phyloP scores from a whole-genome alignment of 805 yeast genomes.

The Dipodascus albidus region DNA sequence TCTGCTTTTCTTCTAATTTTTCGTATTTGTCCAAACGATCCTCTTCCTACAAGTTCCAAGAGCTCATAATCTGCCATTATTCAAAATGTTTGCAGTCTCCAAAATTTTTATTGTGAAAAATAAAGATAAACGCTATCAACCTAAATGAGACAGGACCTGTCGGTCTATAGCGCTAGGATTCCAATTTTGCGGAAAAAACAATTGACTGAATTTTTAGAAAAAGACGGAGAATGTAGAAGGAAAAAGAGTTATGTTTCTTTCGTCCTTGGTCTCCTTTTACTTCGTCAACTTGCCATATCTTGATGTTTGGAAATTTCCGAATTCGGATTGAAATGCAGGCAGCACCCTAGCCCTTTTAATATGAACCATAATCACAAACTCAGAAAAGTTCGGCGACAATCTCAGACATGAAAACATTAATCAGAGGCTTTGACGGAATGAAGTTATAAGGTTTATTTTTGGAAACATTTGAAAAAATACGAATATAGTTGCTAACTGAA shows the following conservation, averaged over 20 bases:
- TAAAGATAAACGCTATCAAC: too few species aligned
- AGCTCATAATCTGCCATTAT: conserved; percentile 35
- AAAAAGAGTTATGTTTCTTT: not conserved
- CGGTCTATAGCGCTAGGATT: not conserved
- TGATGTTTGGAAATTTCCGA: not conserved
- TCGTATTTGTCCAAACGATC: conserved; percentile 89
- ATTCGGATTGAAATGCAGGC: not conserved
- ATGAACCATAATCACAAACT: not conserved
- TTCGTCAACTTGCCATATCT: not conserved
- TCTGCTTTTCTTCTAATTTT: conserved; percentile 57
- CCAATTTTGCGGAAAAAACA: not conserved
- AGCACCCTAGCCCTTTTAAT: not conserved
- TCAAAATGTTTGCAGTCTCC: not conserved
- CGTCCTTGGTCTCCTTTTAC: too few species aligned
- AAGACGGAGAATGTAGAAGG: not conserved
- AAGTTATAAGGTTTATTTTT: too few species aligned
- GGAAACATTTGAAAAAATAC: too few species aligned
- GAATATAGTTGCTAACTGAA: too few species aligned
- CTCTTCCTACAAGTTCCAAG: conserved; percentile 84
- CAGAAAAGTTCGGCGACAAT: too few species aligned
- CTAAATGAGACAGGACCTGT: not conserved
- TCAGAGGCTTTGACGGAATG: too few species aligned
- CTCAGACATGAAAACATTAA: too few species aligned
- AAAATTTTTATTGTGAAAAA: too few species aligned
- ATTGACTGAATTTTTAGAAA: not conserved